Evolutionary conservation across 176 grass and related monocot species (phyloP).

Genomic region (Lolium rigidum): DNA sequence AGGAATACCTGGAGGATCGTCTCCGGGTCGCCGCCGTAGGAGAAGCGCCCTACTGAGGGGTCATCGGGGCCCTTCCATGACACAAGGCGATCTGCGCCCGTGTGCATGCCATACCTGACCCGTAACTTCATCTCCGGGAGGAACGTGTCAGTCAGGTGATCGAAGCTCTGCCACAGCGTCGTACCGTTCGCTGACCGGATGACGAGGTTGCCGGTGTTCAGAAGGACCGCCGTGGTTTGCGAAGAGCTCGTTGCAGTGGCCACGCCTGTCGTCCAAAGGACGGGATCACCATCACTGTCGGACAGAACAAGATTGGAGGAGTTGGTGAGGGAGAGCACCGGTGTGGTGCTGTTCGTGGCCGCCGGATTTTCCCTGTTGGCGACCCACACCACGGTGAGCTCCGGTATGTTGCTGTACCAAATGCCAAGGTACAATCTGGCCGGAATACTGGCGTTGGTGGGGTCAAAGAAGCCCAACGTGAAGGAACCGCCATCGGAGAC

Average conservation of each 20-base stretch:
- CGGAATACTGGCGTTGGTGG: background rate
- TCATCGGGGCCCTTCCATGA: slow-evolving; percentile 40
- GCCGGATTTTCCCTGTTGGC: background rate
- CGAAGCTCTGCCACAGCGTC: slow-evolving; percentile 62
- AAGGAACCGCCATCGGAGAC: slow-evolving; percentile 17
- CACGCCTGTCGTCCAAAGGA: background rate
- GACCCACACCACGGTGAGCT: background rate
- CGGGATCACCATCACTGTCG: background rate
- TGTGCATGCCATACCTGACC: background rate
- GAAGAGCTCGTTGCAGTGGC: background rate
- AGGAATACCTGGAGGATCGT: background rate
- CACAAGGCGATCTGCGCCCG: background rate
- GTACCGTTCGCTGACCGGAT: background rate
- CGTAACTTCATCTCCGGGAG: slow-evolving; percentile 33
- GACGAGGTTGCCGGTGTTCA: slow-evolving; percentile 42
- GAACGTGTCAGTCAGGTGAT: slow-evolving; percentile 52
- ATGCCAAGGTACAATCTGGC: background rate
- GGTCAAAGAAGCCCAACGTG: background rate
- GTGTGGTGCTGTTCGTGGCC: background rate
- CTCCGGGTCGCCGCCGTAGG: background rate
- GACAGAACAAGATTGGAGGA: background rate
- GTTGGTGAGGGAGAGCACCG: background rate
- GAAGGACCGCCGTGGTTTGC: background rate
- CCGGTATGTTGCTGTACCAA: background rate
- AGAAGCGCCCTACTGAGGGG: slow-evolving; percentile 36